Evolutionary conservation across 345 rosid species (phyloP).

Genomic region (Camelina neglecta): DNA sequence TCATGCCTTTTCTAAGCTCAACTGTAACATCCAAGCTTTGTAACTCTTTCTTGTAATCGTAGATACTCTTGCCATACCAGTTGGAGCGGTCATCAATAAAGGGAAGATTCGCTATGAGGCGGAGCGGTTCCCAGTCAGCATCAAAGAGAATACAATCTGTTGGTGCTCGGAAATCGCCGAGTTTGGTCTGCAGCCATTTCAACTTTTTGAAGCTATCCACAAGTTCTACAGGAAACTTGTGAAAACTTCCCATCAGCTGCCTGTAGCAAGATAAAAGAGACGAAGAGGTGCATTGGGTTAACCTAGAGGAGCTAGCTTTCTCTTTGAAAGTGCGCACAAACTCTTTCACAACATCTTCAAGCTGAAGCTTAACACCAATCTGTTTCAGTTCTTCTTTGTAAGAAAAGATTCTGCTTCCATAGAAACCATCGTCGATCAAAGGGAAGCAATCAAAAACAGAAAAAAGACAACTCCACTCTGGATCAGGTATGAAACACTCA

Average conservation of each 20-base stretch:
- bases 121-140: slow-evolving; percentile 61
- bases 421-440: slow-evolving; percentile 47
- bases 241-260: slow-evolving; percentile 31
- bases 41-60: slow-evolving; percentile 55
- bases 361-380: slow-evolving; percentile 55
- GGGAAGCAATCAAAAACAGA: slow-evolving; percentile 57
- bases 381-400: slow-evolving; percentile 52
- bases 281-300: slow-evolving; percentile 45
- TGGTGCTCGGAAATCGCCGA: slow-evolving; percentile 62
- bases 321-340: slow-evolving; percentile 50
- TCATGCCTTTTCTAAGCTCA: slow-evolving; percentile 54
- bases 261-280: slow-evolving; percentile 58
- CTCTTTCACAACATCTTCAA: slow-evolving; percentile 50
- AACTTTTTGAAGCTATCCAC: slow-evolving; percentile 46
- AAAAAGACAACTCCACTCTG: slow-evolving; percentile 62
- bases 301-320: slow-evolving; percentile 41
- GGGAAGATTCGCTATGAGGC: slow-evolving; percentile 60
- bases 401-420: slow-evolving; percentile 42
- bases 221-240: slow-evolving; percentile 45
- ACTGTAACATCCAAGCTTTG: slow-evolving; percentile 50
- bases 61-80: slow-evolving; percentile 55
- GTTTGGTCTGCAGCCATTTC: slow-evolving; percentile 64
- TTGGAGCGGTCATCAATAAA: slow-evolving; percentile 56
- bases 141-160: slow-evolving; percentile 60
- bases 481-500: slow-evolving; percentile 61